A percentile compares a stretch with the other conserved stretches of the same genome.
Conservation (phyloP, 129 eudicot genomes). For the Glebionis coronaria region DNA sequence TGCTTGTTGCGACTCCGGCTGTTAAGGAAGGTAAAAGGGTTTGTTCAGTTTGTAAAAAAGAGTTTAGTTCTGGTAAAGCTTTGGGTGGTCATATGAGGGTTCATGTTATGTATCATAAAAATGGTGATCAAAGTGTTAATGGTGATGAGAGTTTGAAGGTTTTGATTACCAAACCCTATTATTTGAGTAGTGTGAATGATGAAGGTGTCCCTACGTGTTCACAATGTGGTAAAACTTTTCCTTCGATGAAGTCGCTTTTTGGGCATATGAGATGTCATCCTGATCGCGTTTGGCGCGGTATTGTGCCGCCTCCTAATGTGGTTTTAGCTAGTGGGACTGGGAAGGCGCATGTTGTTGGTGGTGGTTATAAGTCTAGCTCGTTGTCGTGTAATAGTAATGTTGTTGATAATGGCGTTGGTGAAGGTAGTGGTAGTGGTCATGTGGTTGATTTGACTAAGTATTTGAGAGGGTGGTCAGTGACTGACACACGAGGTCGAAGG, state of each 20-base stretch:
- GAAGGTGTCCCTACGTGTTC: too few relatives aligned
- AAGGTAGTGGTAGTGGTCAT: too few relatives aligned
- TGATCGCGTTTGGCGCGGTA: too few relatives aligned
- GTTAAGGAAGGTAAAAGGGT: conserved; percentile 24
- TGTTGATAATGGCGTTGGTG: not conserved
- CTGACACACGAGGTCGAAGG: conserved; percentile 35
- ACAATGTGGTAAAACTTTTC: too few relatives aligned
- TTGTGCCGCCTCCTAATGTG: too few relatives aligned
- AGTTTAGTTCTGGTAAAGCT: conserved; percentile 59
- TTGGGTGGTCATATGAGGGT: conserved; percentile 78
- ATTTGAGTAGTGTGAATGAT: too few relatives aligned
- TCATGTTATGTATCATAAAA: conserved; percentile 26
- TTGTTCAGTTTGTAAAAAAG: conserved; percentile 50
- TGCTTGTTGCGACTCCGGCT: too few relatives aligned
- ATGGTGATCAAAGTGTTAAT: not conserved
- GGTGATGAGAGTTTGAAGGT: not conserved
- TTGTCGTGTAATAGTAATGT: not conserved
- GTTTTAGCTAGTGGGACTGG: too few relatives aligned
- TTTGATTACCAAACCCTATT: conserved; percentile 35
- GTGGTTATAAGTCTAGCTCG: too few relatives aligned
- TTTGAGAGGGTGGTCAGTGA: conserved; percentile 43
- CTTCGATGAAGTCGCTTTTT: too few relatives aligned
- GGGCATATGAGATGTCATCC: too few relatives aligned
- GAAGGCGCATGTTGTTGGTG: too few relatives aligned
- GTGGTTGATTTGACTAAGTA: conserved; percentile 32